Base-by-base conservation (phyloP, 164 flowering plant genomes). In the Cinnamomum chago region DNA sequence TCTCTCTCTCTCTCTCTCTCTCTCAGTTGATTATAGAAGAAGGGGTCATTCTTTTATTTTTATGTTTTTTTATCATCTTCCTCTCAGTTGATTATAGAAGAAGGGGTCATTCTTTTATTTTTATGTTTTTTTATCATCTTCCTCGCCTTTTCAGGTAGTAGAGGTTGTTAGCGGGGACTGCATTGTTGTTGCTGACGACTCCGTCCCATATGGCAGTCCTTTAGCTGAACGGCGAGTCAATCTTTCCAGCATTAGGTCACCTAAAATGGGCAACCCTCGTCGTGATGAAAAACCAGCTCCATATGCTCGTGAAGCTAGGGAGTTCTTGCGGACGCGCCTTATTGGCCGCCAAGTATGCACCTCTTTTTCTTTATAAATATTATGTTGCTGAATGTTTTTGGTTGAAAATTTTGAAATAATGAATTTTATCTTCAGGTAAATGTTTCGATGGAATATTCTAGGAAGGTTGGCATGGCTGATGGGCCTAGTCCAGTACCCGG, bases 161-260 rank as follows among this genome's bases (percentile, higher is more conserved):
- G 99, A 96, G 83, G 95, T 94, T 88, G 97, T 91, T 20, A 94
- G 98, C 83, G 99, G 97, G 27, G 99, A 94, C 72, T 96, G 99
- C 78, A 65, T 96, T 71, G 81, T 93, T 81, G 94, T 96, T 17
- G 99, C 99, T 62, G 98, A 94, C 83, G 99, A 96, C 82, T 78
- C 97, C 64, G 65, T 87, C 68, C 97, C 97, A 58, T 96, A 73
- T 78, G 99, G 99, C 47, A 92, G 91, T 79, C 93, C 97, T 65
- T 72, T 81, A 60, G 99, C 98, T 62, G 99, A 96, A 79, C 77
- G 98, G 24, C 86, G 99, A 68, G 95, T 94, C 27, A 94, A 94
- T 80, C 90, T 96, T 67, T 96, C 98, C 33, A 96, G 99, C 78
- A 92, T 96, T 23, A 86, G 93, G 87, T 86, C 88, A 71, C 98